Evolutionary conservation across 164 flowering plant species (phyloP), one percentile per base, ranked within the genome.

Genomic region (Magnolia changhungtana): DNA sequence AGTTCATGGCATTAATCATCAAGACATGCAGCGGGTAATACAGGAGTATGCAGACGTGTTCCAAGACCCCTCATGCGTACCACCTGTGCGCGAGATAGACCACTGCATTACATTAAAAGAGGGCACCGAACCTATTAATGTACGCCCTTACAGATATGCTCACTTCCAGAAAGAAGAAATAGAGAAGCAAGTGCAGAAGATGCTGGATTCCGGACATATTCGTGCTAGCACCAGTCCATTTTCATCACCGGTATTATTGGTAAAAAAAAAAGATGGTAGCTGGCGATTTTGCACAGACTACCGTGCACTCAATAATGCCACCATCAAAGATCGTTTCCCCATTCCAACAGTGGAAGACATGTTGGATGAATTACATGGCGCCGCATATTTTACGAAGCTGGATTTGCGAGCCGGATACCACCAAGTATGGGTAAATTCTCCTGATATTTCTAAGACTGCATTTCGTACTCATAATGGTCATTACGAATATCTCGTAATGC

Each of bases 381-480:
- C 67, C 11, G 10, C 16, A 2, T 27, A 6, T 16, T 73, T 59
- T 37, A 11, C 23, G 2, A 73, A 73, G 18, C 24, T 73, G 20
- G 75, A 73, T 19, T n/a, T 73, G 55, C 23, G 51, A 11, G n/a
- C 51, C 10, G 27, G 24, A 11, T 73, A 73, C 23, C 75, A 73
- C 13, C 68, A 73, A 31, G 31, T 63, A 3, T 3, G 14, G 19
- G 52, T 59, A 7, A n/a, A 31, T 8, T 9, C 65, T 2, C 23
- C 1, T 2, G 73, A 76, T 24, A 67, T 72, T 2, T 49, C 1
- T 21, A 80, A 80, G 24, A 80, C 79, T 8, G 76, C 73, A 1
- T 76, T 80, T 50, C 27, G 69, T 8, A 80, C 79, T 7, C 71
- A 79, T 24, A 16, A 63, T 2, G 65, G 74, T 5, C 78, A 79